Evolutionary conservation across 345 rosid genomes (phyloP), one percentile per base, ranked within the genome.

Genomic region (Pugionium cornutum): DNA sequence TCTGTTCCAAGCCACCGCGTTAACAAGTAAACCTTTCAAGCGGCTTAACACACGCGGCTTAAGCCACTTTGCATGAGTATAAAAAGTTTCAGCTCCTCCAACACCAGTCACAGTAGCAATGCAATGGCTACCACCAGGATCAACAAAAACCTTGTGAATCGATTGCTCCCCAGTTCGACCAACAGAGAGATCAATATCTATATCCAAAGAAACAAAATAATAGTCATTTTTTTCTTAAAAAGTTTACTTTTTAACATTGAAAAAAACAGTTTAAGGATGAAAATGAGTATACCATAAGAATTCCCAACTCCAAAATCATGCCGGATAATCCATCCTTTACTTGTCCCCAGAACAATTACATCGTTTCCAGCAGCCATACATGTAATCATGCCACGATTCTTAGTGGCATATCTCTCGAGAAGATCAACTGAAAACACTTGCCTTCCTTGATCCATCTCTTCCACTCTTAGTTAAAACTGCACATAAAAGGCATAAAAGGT

Each of bases 311-410:
- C 86, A 51, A 94, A 94, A 74, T 94, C 97, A 73, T 94, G 89
- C 8, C 96, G 71, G 58, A 94, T 85, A 47, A 94, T 81, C 97
- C 97, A 94, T 30, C 99, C 97, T 73, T 81, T 88, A 72, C 97
- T 90, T 26, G 99, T 94, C 54, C 99, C 99, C 1, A 90, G 56
- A 32, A 87, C 81, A 54, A 94, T 94, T 33, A 94, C 97, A 69
- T 94, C 99, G 66, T 85, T 94, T 4, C 99, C 99, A 48, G 99
- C 96, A 18, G 97, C 88, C 99, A 94, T 88, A 73, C 95, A 91
- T 7, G 96, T 94, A 39, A 90, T 88, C 10, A 81, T 77, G 2
- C 99, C 99, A 3, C 86, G 86, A 25, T 92, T 95, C 70, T 90
- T 94, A 2, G 99, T 84, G 10, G 92, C 97, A 74, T 81, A 81